Conservation (phyloP, 345 rosid species). For the Eucalyptus virginea region DNA sequence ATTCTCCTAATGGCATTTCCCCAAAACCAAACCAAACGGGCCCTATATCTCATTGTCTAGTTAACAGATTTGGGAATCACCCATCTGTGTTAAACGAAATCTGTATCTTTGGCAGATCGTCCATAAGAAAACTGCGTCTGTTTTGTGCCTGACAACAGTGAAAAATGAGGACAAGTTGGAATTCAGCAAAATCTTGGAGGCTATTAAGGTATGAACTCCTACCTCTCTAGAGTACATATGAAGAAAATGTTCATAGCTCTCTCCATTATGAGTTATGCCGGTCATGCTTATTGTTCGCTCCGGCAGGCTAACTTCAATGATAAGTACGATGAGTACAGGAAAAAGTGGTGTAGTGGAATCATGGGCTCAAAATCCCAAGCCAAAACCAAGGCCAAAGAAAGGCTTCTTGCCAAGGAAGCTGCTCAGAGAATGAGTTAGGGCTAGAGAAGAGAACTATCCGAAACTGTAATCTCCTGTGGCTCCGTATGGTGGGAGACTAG, state of each 20-base stretch:
- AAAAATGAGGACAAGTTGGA: conserved; percentile 69
- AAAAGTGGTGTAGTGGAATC: conserved; percentile 79
- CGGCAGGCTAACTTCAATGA: conserved; percentile 54
- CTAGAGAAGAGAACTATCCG: neutral
- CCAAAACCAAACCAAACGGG: too few species aligned
- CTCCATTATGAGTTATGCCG: neutral
- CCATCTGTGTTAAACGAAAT: neutral
- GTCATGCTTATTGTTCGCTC: neutral
- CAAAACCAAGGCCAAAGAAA: conserved; percentile 56
- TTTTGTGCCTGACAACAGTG: conserved; percentile 52
- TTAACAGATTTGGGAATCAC: neutral
- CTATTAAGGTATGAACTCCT: conserved; percentile 37
- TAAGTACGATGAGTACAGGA: conserved; percentile 53
- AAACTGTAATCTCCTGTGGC: neutral
- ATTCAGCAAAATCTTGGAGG: conserved; percentile 61
- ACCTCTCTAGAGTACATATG: neutral
- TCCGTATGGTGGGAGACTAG: neutral
- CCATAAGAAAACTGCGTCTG: conserved; percentile 55
- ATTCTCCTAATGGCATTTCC: too few species aligned
- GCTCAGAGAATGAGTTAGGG: conserved; percentile 54
- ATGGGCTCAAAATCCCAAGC: conserved; percentile 86
- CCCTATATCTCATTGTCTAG: neutral
- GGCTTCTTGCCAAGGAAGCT: conserved; percentile 54
- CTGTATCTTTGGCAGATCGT: conserved; percentile 19
- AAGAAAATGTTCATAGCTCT: neutral